Evolutionary conservation across 129 eudicot genomes (phyloP).

Genomic region (Sambucus nigra): DNA sequence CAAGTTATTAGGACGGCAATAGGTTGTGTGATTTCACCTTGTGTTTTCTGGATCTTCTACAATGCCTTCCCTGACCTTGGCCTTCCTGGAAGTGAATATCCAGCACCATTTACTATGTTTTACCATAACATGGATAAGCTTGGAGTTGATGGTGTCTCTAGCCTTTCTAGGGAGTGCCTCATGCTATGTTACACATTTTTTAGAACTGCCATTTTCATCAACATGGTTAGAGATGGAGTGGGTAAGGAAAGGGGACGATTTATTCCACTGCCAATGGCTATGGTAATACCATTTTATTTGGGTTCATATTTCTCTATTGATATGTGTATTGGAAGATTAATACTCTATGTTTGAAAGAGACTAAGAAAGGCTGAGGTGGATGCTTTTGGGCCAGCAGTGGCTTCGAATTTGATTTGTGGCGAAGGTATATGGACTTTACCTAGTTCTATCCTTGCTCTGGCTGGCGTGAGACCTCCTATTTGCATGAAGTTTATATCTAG

Average conservation of each 20-base stretch:
- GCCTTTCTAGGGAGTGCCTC: background rate
- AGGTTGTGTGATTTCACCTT: slow-evolving; percentile 54
- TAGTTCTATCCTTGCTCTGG: background rate
- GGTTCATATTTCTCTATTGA: slow-evolving; percentile 1
- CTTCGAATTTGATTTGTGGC: slow-evolving; percentile 2
- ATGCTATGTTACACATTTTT: background rate
- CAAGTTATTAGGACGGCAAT: slow-evolving; percentile 60
- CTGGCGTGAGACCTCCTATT: slow-evolving; percentile 1
- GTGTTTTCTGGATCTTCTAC: slow-evolving; percentile 60
- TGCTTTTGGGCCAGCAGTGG: slow-evolving; percentile 4
- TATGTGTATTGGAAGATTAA: slow-evolving; percentile 3
- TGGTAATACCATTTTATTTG: slow-evolving; percentile 5
- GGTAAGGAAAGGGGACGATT: background rate
- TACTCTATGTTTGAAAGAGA: background rate
- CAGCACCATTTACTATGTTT: slow-evolving; percentile 50
- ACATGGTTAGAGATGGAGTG: background rate
- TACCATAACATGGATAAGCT: slow-evolving; percentile 40
- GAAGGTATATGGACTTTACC: slow-evolving; percentile 5
- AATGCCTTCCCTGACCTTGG: slow-evolving; percentile 42
- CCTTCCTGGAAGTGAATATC: slow-evolving; percentile 43
- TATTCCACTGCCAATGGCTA: slow-evolving; percentile 7
- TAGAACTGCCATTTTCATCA: background rate
- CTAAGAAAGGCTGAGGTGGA: background rate
- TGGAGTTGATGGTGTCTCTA: background rate
- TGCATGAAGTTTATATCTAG: slow-evolving; percentile 5